Evolutionary conservation across 345 rosid species (phyloP), one percentile per base, ranked within the genome.

Genomic region (Syzygium grande): DNA sequence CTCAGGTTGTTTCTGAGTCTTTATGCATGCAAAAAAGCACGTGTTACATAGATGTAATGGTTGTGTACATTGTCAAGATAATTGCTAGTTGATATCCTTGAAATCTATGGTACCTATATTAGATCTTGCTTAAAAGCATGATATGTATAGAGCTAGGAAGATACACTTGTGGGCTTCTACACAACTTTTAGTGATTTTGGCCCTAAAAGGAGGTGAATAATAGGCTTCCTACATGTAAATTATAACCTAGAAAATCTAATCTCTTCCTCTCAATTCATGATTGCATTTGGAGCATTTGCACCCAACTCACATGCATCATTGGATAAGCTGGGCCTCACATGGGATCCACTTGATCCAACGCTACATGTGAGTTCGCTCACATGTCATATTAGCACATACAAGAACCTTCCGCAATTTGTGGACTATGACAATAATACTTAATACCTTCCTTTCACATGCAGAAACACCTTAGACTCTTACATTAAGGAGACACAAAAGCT

Each of bases 401-500:
- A 61, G 0, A 61, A 61, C n/a, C 29, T 52, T 52, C 4, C 5
- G 15, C 54, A 14, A 6, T 29, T 16, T 25, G 19, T 52, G 7
- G 25, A 73, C 10, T 7, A 15, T 43, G n/a, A 23, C 3, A 3
- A 3, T 23, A 79, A 53, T 9, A 4, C 41, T 7, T 16, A 56
- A 15, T 13, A 15, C 63, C 53, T 84, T 43, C 30, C 17, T 10
- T 58, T 83, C 63, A n/a, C n/a, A 10, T 86, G 77, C 88, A 93
- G 95, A 86, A 58, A 83, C 17, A 83, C 79, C 84, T 63, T 93
- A 53, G 92, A 91, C 23, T 49, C 43, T 21, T 93, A 93, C 52
- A 8, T 89, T 68, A 3, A 30, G 29, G 92, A 93, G 80, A 1
- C 90, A 87, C 90, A 91, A 65, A 87, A 85, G 4, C 88, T 91